Evolutionary conservation across 2,329 filamentous ascomycete species (phyloP), one percentile per base, ranked within the genome.

Genomic region (Dactylellina drechsleri): DNA sequence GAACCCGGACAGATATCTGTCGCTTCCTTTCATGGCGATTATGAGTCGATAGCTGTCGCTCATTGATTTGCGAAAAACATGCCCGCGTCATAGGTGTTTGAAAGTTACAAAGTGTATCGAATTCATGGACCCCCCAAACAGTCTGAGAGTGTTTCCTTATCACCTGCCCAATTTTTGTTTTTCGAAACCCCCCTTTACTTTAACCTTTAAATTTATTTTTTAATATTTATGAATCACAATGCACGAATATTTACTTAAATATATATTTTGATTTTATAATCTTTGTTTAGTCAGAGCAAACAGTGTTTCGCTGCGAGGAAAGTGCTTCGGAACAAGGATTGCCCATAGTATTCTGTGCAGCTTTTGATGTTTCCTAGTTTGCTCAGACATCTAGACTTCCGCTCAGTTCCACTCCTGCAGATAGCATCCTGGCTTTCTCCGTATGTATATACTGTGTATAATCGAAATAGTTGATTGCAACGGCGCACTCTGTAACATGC

Each of bases 401-500:
- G 66, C 53, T 71, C 66, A 62, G 66, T 56, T 18, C 57, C 47
- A 36, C 66, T 70, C 66, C 66, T 62, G 57, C 49, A 70, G 54
- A 53, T 8, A 70, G 20, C 13, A 61, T 18, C n/a, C 20, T 10
- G 43, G 15, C 15, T 20, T 49, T 40, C 13, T 26, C 16, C 16
- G 45, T 5, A 64, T 18, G 28, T 15, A 41, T 4, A 49, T 23
- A 16, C 56, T 36, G 31, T 36, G 31, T 36, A 36, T 36, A 36
- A 36, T 36, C 31, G 31, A 36, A 36, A 61, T 61, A 54, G 52
- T 50, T 58, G 66, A 36, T 49, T 57, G 57, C 57, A 53, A 23
- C 57, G 66, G 66, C 66, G 66, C 66, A 70, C 61, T 70, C 66
- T 70, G 66, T 70, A 57, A 70, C 66, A 70, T 70, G 66, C 58